Evolutionary conservation across 148 eudicot species (phyloP).

Genomic region (Rhododendron williamsianum): DNA sequence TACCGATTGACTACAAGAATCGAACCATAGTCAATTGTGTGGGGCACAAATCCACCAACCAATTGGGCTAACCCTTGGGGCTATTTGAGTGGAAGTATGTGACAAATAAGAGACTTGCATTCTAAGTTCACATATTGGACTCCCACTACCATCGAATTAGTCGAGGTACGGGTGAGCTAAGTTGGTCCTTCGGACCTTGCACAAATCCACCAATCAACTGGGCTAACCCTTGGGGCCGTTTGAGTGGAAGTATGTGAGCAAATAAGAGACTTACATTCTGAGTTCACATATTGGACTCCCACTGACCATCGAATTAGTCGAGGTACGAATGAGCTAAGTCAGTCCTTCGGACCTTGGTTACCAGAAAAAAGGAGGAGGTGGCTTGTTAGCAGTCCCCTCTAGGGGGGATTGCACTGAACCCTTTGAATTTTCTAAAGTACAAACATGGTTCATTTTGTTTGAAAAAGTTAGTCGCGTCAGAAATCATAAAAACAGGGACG

Average conservation of each 20-base stretch:
- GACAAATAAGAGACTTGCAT: background rate
- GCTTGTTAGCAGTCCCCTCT: too few relatives aligned
- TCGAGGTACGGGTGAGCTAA: too few relatives aligned
- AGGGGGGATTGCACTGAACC: too few relatives aligned
- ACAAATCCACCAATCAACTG: background rate
- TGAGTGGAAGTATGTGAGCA: background rate
- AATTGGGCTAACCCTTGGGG: background rate
- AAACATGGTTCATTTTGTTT: too few relatives aligned
- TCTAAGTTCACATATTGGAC: background rate
- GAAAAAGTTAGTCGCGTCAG: too few relatives aligned
- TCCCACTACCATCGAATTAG: background rate
- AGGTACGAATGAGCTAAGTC: too few relatives aligned
- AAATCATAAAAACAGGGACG: too few relatives aligned
- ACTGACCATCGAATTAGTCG: background rate
- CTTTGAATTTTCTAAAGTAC: too few relatives aligned
- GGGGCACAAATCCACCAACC: background rate
- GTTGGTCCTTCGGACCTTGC: background rate
- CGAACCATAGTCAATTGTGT: too few relatives aligned
- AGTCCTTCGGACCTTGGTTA: background rate
- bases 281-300: background rate
- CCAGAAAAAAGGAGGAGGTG: background rate
- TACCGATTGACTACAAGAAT: too few relatives aligned
- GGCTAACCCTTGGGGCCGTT: background rate
- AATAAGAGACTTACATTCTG: background rate
- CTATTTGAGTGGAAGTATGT: background rate